Conservation (phyloP, 306 rosid species). For the Potentilla sterilis region DNA sequence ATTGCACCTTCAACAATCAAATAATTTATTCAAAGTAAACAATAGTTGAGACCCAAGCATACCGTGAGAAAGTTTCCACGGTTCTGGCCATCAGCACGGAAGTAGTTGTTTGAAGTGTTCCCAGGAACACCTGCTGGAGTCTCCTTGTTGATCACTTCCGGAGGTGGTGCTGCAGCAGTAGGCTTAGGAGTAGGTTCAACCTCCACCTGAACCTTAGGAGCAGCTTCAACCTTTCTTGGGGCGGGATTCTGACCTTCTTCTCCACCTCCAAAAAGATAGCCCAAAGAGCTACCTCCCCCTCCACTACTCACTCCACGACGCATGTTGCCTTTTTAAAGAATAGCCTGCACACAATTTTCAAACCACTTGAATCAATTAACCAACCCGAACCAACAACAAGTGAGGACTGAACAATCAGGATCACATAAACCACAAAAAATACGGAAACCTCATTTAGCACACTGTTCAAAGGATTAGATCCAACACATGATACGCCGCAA, state of each 20-base stretch:
- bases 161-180: constrained; percentile 7
- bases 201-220: constrained; percentile 5
- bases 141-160: constrained; percentile 1
- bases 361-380: not conserved
- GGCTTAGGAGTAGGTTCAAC: constrained; percentile 17
- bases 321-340: not conserved
- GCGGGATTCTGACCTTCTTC: constrained; percentile 11
- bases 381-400: not conserved
- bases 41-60: not conserved
- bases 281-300: constrained; percentile 23
- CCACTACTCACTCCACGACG: constrained; percentile 24
- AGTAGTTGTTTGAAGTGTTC: constrained; percentile 27
- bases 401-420: not conserved
- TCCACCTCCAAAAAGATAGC: constrained; percentile 24
- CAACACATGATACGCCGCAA: not conserved
- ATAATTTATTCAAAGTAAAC: not conserved
- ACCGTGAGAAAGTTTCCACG: constrained; percentile 33
- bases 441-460: not conserved
- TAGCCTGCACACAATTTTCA: not conserved
- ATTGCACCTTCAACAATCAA: not conserved
- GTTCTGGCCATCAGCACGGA: constrained; percentile 37
- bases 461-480: not conserved
- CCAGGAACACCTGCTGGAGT: constrained; percentile 31
- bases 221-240: not conserved
- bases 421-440: not conserved